Base-by-base conservation (phyloP, 805 yeast genomes). In the Kodamaea laetipori region DNA sequence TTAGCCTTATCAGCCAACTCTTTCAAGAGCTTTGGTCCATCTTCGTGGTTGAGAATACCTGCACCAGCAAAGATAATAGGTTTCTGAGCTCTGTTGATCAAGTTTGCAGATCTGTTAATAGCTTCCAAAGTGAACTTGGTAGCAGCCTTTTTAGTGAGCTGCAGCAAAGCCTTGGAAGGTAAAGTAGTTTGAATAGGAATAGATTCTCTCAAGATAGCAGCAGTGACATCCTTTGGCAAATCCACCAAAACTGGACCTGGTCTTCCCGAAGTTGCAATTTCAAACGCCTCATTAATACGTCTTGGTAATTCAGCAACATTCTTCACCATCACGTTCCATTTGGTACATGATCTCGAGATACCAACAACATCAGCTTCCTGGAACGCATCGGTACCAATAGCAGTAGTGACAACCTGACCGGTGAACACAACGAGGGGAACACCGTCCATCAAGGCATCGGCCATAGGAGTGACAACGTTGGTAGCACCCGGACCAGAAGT, bases 401-500 rank as follows among this genome's bases (percentile, higher is more conserved):
- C 90, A 43, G 84, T 70, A 26, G 99, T 94, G 45, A 96, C 87
- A 27, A 94, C 99, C 77, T 94, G 99, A 46, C 99, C 99, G 3
- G 97, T 80, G 70, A 94, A 94, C 13, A 92, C 98, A 53, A 94
- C 90, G 74, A 94, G 76, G 40, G 99, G 99, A 30, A 90, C 89
- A 71, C 99, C 99, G 67, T 94, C 99, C 53, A 94, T 89, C 42
- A 92, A 73, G 10, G 98, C 99, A 64, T 94, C 99, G 46, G 96
- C 96, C 86, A 94, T 80, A 44, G 99, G 97, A n/a, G 99, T 94
- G 51, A 94, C 83, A 47, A 94, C 97, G 61, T 94, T 94, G 43
- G 99, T 94, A 39, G 98, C 99, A 61, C 98, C 99, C 23, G 99
- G 99, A 41, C 99, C 99, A 1, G 97, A 89, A n/a, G 99, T 94